phyloP scores from a whole-genome alignment of 2,329 filamentous ascomycete genomes.

The Camillea tinctor region DNA sequence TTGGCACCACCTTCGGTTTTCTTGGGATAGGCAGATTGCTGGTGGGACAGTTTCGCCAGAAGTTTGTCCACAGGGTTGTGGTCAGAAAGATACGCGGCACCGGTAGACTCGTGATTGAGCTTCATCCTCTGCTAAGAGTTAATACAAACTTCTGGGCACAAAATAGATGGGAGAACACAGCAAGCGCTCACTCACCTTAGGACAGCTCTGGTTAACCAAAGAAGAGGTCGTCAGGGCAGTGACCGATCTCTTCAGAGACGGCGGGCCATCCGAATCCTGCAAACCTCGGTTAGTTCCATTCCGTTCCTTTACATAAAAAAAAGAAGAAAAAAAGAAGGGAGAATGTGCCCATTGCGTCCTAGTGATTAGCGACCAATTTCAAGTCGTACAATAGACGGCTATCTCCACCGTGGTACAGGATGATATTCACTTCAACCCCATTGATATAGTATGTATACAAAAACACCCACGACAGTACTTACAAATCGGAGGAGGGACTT shows the following conservation, averaged over 20 bases:
- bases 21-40: slow-evolving; percentile 59
- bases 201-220: slow-evolving; percentile 52
- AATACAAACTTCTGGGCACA: slow-evolving; percentile 9
- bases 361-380: neutral
- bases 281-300: slow-evolving; percentile 3
- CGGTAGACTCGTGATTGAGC: slow-evolving; percentile 42
- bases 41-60: slow-evolving; percentile 71
- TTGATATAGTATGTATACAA: neutral
- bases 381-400: slow-evolving; percentile 2
- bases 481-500: slow-evolving; percentile 31
- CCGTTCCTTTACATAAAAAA: too few species aligned
- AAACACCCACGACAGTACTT: slow-evolving; percentile 24
- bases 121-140: slow-evolving; percentile 45
- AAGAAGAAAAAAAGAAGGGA: neutral
- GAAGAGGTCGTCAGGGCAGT: slow-evolving; percentile 52
- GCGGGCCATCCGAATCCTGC: slow-evolving; percentile 23
- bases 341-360: neutral
- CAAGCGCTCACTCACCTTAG: slow-evolving; percentile 49
- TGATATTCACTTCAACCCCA: too few species aligned
- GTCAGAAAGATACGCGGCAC: slow-evolving; percentile 34
- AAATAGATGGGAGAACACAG: neutral
- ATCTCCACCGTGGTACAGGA: neutral
- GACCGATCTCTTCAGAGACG: slow-evolving; percentile 42
- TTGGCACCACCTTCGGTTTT: slow-evolving; percentile 58
- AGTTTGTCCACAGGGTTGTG: slow-evolving; percentile 67